Evolutionary conservation across 139 green algal genomes (phyloP).

Genomic region (Micromonas pusilla): DNA sequence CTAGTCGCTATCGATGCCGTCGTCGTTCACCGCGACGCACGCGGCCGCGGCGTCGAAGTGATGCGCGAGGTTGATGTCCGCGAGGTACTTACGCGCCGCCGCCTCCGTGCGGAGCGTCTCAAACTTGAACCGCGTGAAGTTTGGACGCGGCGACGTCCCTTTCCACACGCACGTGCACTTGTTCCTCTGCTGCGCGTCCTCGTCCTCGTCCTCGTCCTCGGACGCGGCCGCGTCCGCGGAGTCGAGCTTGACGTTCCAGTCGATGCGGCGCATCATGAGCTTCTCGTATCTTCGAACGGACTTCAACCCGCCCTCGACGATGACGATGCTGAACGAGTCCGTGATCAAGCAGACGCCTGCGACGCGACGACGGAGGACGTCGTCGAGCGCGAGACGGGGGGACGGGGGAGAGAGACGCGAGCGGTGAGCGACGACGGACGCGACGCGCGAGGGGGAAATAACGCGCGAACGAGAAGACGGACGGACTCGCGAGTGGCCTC

Average conservation of each 20-base stretch:
- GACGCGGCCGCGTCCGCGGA: background rate
- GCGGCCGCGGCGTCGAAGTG: conserved; percentile 66
- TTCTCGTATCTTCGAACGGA: conserved; percentile 70
- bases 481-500: conserved; percentile 2
- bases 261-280: conserved; percentile 89
- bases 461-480: too few species aligned
- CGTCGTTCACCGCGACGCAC: background rate
- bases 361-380: too few species aligned
- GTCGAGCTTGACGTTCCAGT: conserved; percentile 58
- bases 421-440: too few species aligned
- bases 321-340: conserved; percentile 56
- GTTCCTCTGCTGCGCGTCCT: conserved; percentile 31
- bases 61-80: conserved; percentile 53
- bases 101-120: conserved; percentile 40
- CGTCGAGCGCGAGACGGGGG: too few species aligned
- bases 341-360: conserved; percentile 13
- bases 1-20: too few species aligned
- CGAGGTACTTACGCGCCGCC: conserved; percentile 44
- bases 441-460: too few species aligned
- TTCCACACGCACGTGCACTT: conserved; percentile 47
- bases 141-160: conserved; percentile 8
- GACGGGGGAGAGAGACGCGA: background rate
- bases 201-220: conserved; percentile 28
- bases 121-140: conserved; percentile 58
- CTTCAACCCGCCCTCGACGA: conserved; percentile 67